phyloP scores from a whole-genome alignment of 169 alveolate species.

The Plasmodium berghei region DNA sequence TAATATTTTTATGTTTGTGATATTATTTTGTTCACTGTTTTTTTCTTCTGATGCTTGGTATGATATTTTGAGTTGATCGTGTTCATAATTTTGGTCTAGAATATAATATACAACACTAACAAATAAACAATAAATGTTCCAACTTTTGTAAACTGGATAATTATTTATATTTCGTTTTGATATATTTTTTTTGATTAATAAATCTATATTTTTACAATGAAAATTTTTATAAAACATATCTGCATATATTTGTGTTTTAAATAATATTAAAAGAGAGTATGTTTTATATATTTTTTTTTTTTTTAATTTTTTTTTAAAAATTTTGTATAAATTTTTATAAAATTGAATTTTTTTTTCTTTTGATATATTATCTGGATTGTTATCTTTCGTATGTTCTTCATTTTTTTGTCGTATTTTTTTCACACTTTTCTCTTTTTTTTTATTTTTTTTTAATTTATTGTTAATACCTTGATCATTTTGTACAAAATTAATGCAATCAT shows the following conservation, averaged over 20 bases:
- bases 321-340: slow-evolving; percentile 18
- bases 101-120: slow-evolving; percentile 47
- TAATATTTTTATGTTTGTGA: no score
- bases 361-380: background rate
- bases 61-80: background rate
- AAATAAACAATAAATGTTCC: slow-evolving; percentile 61
- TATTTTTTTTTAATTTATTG: no score
- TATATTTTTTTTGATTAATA: background rate
- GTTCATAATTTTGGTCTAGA: background rate
- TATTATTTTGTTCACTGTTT: background rate
- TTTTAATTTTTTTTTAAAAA: slow-evolving; percentile 42
- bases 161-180: background rate
- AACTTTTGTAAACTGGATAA: slow-evolving; percentile 3
- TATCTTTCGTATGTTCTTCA: background rate
- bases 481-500: no score
- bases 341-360: background rate
- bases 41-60: background rate
- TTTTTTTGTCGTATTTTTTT: background rate
- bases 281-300: slow-evolving; percentile 44
- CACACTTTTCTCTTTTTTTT: background rate
- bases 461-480: no score
- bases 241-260: slow-evolving; percentile 71
- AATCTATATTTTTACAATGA: slow-evolving; percentile 32
- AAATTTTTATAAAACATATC: slow-evolving; percentile 68
- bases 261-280: slow-evolving; percentile 39